Evolutionary conservation across 306 rosid species (phyloP).

Genomic region (Ochetophila trinervis): DNA sequence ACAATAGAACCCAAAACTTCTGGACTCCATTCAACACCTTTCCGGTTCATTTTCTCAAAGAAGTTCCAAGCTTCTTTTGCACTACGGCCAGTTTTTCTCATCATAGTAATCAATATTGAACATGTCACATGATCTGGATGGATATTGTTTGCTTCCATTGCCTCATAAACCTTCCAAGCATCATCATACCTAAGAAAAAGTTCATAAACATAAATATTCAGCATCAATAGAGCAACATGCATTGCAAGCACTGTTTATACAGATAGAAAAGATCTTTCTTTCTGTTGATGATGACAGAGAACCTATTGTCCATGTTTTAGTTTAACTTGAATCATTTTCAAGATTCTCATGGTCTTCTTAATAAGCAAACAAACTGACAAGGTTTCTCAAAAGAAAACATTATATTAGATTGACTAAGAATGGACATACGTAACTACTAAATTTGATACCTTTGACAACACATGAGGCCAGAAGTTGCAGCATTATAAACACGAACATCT

Average conservation of each 20-base stretch:
- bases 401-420: slow-evolving; percentile 5
- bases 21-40: slow-evolving; percentile 74
- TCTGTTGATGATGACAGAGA: too few species aligned
- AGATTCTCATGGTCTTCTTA: not conserved
- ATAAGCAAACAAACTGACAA: not conserved
- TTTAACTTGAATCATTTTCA: not conserved
- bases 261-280: not conserved
- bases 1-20: slow-evolving; percentile 75
- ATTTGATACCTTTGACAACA: slow-evolving; percentile 50
- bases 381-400: slow-evolving; percentile 1
- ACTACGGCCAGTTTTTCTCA: slow-evolving; percentile 69
- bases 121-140: slow-evolving; percentile 82
- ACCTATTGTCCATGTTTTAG: too few species aligned
- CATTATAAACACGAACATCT: slow-evolving; percentile 73
- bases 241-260: not conserved
- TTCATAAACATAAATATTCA: slow-evolving; percentile 17
- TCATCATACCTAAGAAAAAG: slow-evolving; percentile 58
- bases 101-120: slow-evolving; percentile 60
- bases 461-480: slow-evolving; percentile 73
- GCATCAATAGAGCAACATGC: slow-evolving; percentile 6
- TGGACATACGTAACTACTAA: slow-evolving; percentile 6
- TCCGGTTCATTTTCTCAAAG: slow-evolving; percentile 81
- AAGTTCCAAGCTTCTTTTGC: slow-evolving; percentile 86
- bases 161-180: slow-evolving; percentile 67
- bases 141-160: slow-evolving; percentile 65